These are phyloP conservation scores for Tulasnella sp. DNA, from an alignment of 768 basidiomycete genomes.

Conservation along the genomic window DNA sequence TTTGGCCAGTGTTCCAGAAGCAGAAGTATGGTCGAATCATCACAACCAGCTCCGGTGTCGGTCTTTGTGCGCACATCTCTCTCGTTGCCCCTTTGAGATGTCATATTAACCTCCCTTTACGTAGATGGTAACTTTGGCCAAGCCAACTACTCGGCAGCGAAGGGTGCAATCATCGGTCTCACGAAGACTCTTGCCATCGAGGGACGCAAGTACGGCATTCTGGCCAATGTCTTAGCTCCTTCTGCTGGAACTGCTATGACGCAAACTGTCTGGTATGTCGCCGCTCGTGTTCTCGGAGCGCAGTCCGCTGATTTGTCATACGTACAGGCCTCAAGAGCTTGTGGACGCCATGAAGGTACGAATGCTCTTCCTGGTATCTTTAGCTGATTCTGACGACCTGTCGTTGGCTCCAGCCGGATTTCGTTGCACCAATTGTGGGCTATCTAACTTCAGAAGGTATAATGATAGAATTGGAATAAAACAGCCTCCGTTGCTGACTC, in stretches of 20 bases:
- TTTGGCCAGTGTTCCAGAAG: slow-evolving; percentile 94
- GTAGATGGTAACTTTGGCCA: slow-evolving; percentile 93
- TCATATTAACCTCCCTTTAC: background rate
- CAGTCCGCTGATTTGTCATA: background rate
- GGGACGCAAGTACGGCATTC: slow-evolving; percentile 81
- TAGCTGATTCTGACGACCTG: background rate
- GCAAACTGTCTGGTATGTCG: slow-evolving; percentile 56
- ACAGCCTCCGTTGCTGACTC: background rate
- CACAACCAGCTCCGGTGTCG: slow-evolving; percentile 86
- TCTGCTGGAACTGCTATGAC: slow-evolving; percentile 90
- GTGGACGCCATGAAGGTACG: slow-evolving; percentile 77
- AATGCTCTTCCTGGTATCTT: background rate
- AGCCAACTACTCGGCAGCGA: slow-evolving; percentile 89
- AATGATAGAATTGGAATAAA: background rate
- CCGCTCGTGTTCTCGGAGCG: background rate
- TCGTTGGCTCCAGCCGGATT: slow-evolving; percentile 56
- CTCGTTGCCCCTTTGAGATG: background rate
- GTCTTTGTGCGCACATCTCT: slow-evolving; percentile 58
- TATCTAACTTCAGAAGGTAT: slow-evolving; percentile 69
- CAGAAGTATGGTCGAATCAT: slow-evolving; percentile 95
- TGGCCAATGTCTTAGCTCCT: slow-evolving; percentile 80
- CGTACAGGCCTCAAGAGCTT: slow-evolving; percentile 62
- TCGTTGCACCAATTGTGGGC: slow-evolving; percentile 83
- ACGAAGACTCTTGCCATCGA: slow-evolving; percentile 87
- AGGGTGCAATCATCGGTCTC: slow-evolving; percentile 81